These are phyloP conservation scores for Colletotrichum paranaense DNA, from an alignment of 2,329 filamentous ascomycete genomes.

Conservation along the genomic window DNA sequence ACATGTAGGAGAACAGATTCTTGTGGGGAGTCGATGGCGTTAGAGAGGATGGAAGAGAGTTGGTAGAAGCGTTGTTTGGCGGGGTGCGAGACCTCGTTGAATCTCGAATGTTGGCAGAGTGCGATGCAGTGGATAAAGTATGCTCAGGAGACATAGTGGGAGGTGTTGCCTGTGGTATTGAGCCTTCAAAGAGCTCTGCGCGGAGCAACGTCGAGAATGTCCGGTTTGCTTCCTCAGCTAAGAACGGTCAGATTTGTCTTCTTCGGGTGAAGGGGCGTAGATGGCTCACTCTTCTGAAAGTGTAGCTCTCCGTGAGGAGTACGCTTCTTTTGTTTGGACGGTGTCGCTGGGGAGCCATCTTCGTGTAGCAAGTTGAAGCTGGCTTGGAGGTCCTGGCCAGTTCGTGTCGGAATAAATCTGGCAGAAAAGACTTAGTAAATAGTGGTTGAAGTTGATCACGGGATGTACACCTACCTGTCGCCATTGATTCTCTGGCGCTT, in stretches of 20 bases:
- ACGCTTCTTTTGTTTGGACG: constrained; percentile 85
- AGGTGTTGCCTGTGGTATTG: constrained; percentile 83
- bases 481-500: constrained; percentile 71
- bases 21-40: constrained; percentile 97
- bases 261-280: not conserved
- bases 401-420: constrained; percentile 95
- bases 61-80: constrained; percentile 71
- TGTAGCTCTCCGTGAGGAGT: constrained; percentile 90
- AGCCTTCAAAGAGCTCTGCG: constrained; percentile 91
- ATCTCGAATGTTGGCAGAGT: constrained; percentile 66
- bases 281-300: constrained; percentile 85
- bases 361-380: constrained; percentile 94
- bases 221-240: constrained; percentile 92
- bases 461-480: constrained; percentile 62
- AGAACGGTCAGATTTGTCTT: constrained; percentile 10
- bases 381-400: constrained; percentile 92
- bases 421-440: not conserved
- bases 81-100: constrained; percentile 84
- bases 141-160: constrained; percentile 71
- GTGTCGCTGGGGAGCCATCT: constrained; percentile 91
- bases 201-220: constrained; percentile 91
- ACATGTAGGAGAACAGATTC: constrained; percentile 94
- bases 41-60: constrained; percentile 76
- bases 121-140: constrained; percentile 58
- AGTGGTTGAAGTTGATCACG: not conserved